phyloP scores from a whole-genome alignment of 2,329 filamentous ascomycete species.

The Fusarium nisikadoi region DNA sequence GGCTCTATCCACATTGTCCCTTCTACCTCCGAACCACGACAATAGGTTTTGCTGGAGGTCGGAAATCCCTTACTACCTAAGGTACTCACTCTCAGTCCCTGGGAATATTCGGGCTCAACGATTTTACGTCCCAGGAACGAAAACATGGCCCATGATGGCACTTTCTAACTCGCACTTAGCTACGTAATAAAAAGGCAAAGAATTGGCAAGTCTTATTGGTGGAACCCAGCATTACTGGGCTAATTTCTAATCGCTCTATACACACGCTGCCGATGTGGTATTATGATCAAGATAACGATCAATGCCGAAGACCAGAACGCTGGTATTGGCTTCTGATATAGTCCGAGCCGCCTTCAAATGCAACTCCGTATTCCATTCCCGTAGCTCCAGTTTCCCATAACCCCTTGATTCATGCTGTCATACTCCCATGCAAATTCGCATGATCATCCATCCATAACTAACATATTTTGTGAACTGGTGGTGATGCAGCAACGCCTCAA shows the following conservation, averaged over 20 bases:
- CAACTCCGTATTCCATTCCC: slow-evolving; percentile 42
- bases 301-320: slow-evolving; percentile 38
- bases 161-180: not conserved
- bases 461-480: slow-evolving; percentile 35
- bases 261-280: slow-evolving; percentile 32
- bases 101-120: slow-evolving; percentile 24
- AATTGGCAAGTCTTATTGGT: slow-evolving; percentile 19
- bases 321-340: slow-evolving; percentile 24
- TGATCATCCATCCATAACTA: slow-evolving; percentile 40
- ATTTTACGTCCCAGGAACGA: not conserved
- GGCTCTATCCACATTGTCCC: slow-evolving; percentile 32
- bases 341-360: slow-evolving; percentile 38
- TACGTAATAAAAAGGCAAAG: not conserved
- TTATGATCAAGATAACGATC: slow-evolving; percentile 35
- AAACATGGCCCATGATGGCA: not conserved
- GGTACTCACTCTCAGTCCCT: not conserved
- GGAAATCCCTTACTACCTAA: slow-evolving; percentile 8
- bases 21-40: slow-evolving; percentile 44
- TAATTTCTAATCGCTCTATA: slow-evolving; percentile 40
- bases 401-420: slow-evolving; percentile 41
- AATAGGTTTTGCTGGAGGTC: slow-evolving; percentile 22
- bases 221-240: slow-evolving; percentile 13
- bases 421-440: slow-evolving; percentile 46
- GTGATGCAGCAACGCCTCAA: slow-evolving; percentile 51
- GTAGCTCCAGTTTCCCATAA: slow-evolving; percentile 39